A percentile compares a stretch with the other conserved stretches of the same genome.
Conservation (phyloP, 2,329 filamentous ascomycete genomes). For the Dichotomopilus funicola region DNA sequence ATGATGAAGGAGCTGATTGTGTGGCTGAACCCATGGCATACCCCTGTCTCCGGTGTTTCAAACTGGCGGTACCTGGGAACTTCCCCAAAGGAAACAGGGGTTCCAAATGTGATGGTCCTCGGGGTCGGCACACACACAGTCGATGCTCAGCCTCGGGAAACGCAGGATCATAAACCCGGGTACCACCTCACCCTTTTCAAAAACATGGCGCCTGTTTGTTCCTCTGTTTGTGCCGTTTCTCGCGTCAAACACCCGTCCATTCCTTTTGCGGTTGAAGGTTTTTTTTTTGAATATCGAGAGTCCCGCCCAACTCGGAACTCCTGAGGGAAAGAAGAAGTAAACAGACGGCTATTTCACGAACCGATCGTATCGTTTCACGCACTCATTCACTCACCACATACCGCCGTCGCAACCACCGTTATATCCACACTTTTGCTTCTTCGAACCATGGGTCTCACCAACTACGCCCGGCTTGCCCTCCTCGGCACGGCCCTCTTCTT, state of each 20-base stretch:
- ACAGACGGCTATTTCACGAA: too few species aligned
- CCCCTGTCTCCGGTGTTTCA: slow-evolving; percentile 9
- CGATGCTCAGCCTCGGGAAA: background rate
- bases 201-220: background rate
- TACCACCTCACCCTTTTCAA: background rate
- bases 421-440: background rate
- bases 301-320: too few species aligned
- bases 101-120: background rate
- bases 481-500: slow-evolving; percentile 6
- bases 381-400: too few species aligned
- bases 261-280: too few species aligned
- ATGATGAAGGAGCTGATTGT: slow-evolving; percentile 2
- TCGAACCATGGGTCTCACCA: slow-evolving; percentile 8
- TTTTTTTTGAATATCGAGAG: too few species aligned
- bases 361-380: too few species aligned
- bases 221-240: background rate
- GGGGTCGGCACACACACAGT: background rate
- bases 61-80: background rate
- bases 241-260: background rate
- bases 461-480: slow-evolving; percentile 10
- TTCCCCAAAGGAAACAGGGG: background rate
- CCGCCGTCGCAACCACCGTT: background rate
- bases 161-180: background rate
- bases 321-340: too few species aligned
- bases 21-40: background rate